A percentile compares a stretch with the other conserved stretches of the same genome.
phyloP scores from a whole-genome alignment of 345 rosid genomes.

The Turritis glabra region DNA sequence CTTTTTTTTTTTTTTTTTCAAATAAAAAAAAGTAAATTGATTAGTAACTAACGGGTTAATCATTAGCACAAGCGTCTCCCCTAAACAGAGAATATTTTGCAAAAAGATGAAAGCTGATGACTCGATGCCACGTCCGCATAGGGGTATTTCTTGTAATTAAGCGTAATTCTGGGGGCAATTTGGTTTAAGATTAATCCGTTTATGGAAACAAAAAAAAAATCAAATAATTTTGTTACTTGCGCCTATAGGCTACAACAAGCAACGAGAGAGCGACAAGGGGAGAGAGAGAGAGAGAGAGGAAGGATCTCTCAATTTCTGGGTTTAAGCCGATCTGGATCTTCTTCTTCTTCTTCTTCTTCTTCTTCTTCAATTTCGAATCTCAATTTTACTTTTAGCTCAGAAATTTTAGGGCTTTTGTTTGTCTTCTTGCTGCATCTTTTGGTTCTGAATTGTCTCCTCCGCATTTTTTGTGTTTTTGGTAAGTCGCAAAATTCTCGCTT shows the following conservation, averaged over 20 bases:
- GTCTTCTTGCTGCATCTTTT: slow-evolving; percentile 8
- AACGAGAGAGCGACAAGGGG: slow-evolving; percentile 22
- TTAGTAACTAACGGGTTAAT: slow-evolving; percentile 12
- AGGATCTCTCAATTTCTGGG: slow-evolving; percentile 38
- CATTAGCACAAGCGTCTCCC: slow-evolving; percentile 22
- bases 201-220: slow-evolving; percentile 17
- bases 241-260: slow-evolving; percentile 31
- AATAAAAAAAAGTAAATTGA: neutral
- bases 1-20: too few relatives aligned
- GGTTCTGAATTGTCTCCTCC: neutral
- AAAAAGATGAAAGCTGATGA: slow-evolving; percentile 31
- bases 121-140: slow-evolving; percentile 35
- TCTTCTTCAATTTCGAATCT: slow-evolving; percentile 24
- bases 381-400: slow-evolving; percentile 11
- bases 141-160: slow-evolving; percentile 26
- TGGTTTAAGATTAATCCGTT: neutral
- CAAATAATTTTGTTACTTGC: slow-evolving; percentile 26
- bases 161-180: neutral
- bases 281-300: neutral
- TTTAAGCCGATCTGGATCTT: slow-evolving; percentile 37
- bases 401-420: neutral
- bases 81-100: slow-evolving; percentile 28
- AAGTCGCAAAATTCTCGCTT: slow-evolving; percentile 17
- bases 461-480: slow-evolving; percentile 20
- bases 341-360: slow-evolving; percentile 24